Evolutionary conservation across 768 basidiomycete genomes (phyloP).

Genomic region (Tulasnella sp.): DNA sequence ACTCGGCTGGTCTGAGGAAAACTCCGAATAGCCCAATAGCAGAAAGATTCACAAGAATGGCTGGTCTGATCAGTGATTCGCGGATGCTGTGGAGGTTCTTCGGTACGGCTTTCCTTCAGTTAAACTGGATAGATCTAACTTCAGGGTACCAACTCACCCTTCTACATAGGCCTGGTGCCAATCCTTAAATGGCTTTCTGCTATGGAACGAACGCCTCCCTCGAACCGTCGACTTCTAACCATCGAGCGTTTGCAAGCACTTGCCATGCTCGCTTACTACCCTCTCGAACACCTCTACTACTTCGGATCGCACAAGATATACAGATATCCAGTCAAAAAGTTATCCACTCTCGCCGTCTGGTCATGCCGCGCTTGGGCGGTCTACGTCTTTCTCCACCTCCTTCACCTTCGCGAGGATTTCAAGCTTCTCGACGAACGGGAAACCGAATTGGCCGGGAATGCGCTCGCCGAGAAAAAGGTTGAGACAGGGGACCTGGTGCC

Average conservation of each 20-base stretch:
- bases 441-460: slow-evolving; percentile 35
- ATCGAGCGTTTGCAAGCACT: slow-evolving; percentile 28
- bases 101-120: slow-evolving; percentile 47
- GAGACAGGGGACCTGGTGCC: background rate
- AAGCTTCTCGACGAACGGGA: slow-evolving; percentile 38
- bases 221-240: slow-evolving; percentile 15
- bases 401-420: slow-evolving; percentile 61
- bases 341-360: slow-evolving; percentile 47
- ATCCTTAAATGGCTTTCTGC: slow-evolving; percentile 20
- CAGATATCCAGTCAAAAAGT: background rate
- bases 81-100: slow-evolving; percentile 70
- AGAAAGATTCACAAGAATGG: slow-evolving; percentile 46
- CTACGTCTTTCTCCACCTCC: slow-evolving; percentile 70
- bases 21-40: slow-evolving; percentile 28
- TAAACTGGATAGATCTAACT: background rate
- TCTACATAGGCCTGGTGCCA: slow-evolving; percentile 16
- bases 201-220: slow-evolving; percentile 9
- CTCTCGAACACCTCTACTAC: slow-evolving; percentile 30
- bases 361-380: slow-evolving; percentile 75
- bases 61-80: slow-evolving; percentile 53
- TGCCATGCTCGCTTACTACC: slow-evolving; percentile 31
- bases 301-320: slow-evolving; percentile 8
- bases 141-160: background rate
- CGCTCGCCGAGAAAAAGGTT: slow-evolving; percentile 15
- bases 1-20: slow-evolving; percentile 51